These are phyloP conservation scores for Penicillium verhagenii DNA, from an alignment of 495 filamentous ascomycete species.

Conservation along the genomic window DNA sequence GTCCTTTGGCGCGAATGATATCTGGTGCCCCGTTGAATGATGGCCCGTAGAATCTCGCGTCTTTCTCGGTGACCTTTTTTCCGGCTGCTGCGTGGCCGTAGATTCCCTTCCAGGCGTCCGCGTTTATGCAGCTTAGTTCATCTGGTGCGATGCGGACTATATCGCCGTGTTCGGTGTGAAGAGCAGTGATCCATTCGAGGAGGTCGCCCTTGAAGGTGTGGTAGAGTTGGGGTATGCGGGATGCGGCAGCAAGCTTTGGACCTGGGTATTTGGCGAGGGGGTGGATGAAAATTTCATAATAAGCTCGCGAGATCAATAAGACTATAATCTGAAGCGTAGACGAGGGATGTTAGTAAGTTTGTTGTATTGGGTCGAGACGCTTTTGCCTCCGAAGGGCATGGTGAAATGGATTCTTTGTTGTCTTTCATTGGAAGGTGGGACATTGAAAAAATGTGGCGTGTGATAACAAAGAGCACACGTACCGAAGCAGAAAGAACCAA, in stretches of 20 bases:
- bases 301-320: background rate
- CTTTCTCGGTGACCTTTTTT: background rate
- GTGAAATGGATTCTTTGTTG: too few species aligned
- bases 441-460: too few species aligned
- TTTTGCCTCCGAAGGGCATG: too few species aligned
- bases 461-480: background rate
- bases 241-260: background rate
- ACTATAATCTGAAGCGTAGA: too few species aligned
- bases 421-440: too few species aligned
- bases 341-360: background rate
- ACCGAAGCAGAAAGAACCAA: background rate
- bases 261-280: constrained; percentile 13
- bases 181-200: background rate
- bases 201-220: background rate
- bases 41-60: background rate
- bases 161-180: background rate
- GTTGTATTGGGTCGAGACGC: too few species aligned
- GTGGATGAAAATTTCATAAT: constrained; percentile 11
- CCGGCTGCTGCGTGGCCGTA: background rate
- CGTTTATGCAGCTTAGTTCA: background rate
- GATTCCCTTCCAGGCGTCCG: background rate
- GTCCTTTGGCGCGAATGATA: background rate
- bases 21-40: background rate
- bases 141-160: background rate
- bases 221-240: background rate